Conservation (phyloP, 2,329 filamentous ascomycete genomes). For the Epichloe bromicola region DNA sequence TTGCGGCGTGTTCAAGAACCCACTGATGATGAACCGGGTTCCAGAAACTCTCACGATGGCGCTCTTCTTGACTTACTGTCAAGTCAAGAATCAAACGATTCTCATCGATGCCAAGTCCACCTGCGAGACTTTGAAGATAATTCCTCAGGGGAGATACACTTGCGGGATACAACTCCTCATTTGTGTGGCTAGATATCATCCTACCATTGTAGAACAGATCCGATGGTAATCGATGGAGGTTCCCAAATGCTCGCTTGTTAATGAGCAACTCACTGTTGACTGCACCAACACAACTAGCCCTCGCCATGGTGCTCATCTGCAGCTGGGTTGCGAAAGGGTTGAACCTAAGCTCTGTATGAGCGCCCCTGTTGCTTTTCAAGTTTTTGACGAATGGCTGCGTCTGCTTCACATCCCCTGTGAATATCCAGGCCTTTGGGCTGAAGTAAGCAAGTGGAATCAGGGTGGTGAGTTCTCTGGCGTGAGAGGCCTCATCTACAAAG, state of each 20-base stretch:
- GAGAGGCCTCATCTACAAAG: constrained; percentile 61
- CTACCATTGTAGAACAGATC: constrained; percentile 26
- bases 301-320: constrained; percentile 24
- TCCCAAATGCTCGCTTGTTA: constrained; percentile 24
- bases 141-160: constrained; percentile 16
- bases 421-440: constrained; percentile 29
- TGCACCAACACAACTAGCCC: constrained; percentile 20
- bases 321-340: constrained; percentile 22
- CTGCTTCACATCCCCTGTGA: constrained; percentile 32
- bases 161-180: constrained; percentile 13
- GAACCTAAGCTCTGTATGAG: constrained; percentile 11
- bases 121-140: constrained; percentile 17
- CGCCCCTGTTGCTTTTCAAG: constrained; percentile 9
- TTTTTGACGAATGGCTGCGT: constrained; percentile 29
- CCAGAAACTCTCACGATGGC: constrained; percentile 24
- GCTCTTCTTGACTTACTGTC: constrained; percentile 14
- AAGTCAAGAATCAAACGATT: constrained; percentile 26
- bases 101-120: constrained; percentile 11
- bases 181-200: constrained; percentile 23
- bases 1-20: constrained; percentile 19
- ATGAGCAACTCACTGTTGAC: constrained; percentile 21
- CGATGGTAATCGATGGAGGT: constrained; percentile 28
- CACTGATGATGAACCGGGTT: constrained; percentile 26
- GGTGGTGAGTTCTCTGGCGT: constrained; percentile 31
- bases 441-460: constrained; percentile 32